These are phyloP conservation scores for Moniliella sp. DNA, from an alignment of 1,284 basidiomycete species.

Conservation along the genomic window DNA sequence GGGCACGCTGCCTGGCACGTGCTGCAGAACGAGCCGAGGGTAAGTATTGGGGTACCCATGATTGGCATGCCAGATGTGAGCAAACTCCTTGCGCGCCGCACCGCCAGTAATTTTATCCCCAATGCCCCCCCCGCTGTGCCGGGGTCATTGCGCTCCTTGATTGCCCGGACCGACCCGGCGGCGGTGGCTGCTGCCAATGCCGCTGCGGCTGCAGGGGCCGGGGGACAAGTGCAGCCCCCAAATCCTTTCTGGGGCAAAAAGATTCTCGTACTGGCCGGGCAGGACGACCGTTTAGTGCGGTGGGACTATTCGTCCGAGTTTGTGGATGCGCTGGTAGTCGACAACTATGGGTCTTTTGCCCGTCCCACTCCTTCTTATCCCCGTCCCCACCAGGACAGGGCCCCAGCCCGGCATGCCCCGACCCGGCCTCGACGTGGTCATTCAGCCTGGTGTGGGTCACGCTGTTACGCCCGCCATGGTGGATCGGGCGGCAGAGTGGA, in stretches of 20 bases:
- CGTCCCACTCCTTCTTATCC: too few species aligned
- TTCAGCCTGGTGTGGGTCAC: conserved; percentile 12
- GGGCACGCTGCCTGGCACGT: conserved; percentile 57
- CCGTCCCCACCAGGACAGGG: too few species aligned
- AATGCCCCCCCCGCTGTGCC: conserved; percentile 25
- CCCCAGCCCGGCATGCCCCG: conserved; percentile 6
- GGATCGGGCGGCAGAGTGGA: conserved; percentile 20
- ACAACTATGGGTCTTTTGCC: too few species aligned
- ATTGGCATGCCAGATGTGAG: conserved; percentile 55
- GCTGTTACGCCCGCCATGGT: conserved; percentile 22
- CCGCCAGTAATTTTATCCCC: conserved; percentile 13
- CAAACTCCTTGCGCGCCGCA: conserved; percentile 14
- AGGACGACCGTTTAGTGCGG: conserved; percentile 21
- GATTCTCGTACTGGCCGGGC: conserved; percentile 22
- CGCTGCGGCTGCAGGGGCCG: conserved; percentile 4
- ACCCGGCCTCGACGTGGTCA: conserved; percentile 11
- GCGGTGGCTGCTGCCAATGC: conserved; percentile 8
- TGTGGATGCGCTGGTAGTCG: conserved; percentile 13
- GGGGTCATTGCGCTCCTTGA: conserved; percentile 11
- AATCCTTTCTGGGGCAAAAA: conserved; percentile 19
- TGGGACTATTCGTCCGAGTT: conserved; percentile 24
- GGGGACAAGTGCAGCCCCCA: too few species aligned
- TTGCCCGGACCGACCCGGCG: conserved; percentile 19
- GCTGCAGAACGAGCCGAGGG: conserved; percentile 43
- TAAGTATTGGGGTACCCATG: conserved; percentile 50